Evolutionary conservation across 1,284 basidiomycete species (phyloP).

Genomic region (Peniophora sp.): DNA sequence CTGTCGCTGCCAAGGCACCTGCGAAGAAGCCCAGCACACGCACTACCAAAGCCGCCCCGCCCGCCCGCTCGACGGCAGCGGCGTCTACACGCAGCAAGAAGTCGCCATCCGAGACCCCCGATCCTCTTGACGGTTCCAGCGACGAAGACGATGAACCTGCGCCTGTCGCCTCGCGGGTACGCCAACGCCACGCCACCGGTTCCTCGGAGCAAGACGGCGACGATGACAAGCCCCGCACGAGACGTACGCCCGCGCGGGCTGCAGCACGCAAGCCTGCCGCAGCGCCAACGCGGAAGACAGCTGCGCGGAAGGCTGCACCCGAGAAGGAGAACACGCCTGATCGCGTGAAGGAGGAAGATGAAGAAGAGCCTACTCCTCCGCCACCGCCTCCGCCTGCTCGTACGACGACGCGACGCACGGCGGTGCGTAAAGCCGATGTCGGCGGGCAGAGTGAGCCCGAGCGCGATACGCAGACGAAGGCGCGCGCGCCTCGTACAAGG

Average conservation of each 20-base stretch:
- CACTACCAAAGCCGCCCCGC: slow-evolving; percentile 14
- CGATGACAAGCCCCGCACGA: background rate
- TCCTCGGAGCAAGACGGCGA: background rate
- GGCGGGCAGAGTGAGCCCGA: slow-evolving; percentile 12
- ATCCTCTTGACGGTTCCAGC: slow-evolving; percentile 14
- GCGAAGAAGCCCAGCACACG: slow-evolving; percentile 8
- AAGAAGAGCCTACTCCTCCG: slow-evolving; percentile 8
- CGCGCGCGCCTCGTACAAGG: slow-evolving; percentile 17
- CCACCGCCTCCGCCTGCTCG: slow-evolving; percentile 9
- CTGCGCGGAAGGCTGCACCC: slow-evolving; percentile 10
- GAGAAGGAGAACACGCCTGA: slow-evolving; percentile 36
- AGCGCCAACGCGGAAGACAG: slow-evolving; percentile 10
- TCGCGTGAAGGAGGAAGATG: slow-evolving; percentile 16
- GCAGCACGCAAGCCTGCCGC: background rate
- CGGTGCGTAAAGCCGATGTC: slow-evolving; percentile 8
- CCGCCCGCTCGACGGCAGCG: slow-evolving; percentile 10
- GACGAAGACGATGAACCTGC: slow-evolving; percentile 4
- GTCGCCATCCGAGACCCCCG: slow-evolving; percentile 12
- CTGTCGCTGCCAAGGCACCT: background rate
- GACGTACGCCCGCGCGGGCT: slow-evolving; percentile 1
- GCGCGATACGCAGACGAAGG: slow-evolving; percentile 12
- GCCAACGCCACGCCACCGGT: slow-evolving; percentile 7
- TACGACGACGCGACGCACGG: slow-evolving; percentile 11
- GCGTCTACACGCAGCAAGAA: slow-evolving; percentile 10
- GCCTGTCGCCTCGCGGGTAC: slow-evolving; percentile 9